Base-by-base conservation (phyloP, 2,329 filamentous ascomycete genomes). In the Nothophaeocryptopus gaeumannii region DNA sequence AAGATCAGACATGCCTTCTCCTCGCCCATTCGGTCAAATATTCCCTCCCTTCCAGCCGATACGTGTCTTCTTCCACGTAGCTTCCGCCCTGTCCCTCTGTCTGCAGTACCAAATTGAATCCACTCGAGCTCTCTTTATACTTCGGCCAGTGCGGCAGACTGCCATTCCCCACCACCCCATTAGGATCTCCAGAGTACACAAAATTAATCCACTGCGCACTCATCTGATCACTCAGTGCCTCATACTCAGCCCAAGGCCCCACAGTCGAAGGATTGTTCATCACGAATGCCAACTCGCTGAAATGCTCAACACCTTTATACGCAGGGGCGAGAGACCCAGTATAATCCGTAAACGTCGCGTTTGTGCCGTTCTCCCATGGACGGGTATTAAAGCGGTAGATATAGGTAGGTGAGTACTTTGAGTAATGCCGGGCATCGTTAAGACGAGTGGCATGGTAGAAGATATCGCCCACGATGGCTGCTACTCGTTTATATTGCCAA, bases 331-430 rank as follows among this genome's bases (percentile, higher is more conserved):
- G 20, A 2, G 31, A 39, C 8, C 48, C 49, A 1, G 39, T 38
- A 29, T 38, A 44, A 12, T 53, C 45, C 8, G 35, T 43, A 12
- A 35, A 38, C 10, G 45, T 48, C 10, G 51, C 47, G 11, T 54
- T 45, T 16, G 52, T 47, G 15, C 45, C 51, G 16, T 53, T 54
- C 11, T 77, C 75, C 8, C 72, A 71, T 0, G 75, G 67, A 11
- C 76, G 66, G 9, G 79, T 79, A 60, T 85, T 81, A 72, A 85
- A 85, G 38, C 78, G 76, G 67, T 83, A 85, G 61, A 77, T 79
- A 70, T 81, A 85, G 5, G 78, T 78, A 5, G 76, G 70, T 2
- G 78, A 67, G 33, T 70, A 64, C 10, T 67, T 67, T 9, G 78
- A 69, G 74, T 78, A 82, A 1, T 70, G 67, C 56, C 78, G 68